Evolutionary conservation across 1,284 basidiomycete genomes (phyloP), one percentile per base, ranked within the genome.

Genomic region (Leccinum griseonigrum): DNA sequence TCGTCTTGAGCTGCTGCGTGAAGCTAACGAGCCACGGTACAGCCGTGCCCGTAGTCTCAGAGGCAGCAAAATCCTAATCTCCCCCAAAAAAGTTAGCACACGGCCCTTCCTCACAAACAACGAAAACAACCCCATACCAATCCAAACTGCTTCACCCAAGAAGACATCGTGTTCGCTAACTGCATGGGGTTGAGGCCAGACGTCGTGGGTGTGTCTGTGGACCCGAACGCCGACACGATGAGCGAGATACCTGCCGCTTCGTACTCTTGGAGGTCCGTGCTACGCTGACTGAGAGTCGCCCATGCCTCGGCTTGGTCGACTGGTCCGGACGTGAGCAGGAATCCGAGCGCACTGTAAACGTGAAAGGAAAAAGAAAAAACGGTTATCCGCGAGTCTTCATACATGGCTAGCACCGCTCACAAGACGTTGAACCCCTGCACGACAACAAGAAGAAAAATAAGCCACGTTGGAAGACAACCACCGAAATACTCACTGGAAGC

Each of bases 201-300:
- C 11, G 77, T 73, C 13, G 82, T 82, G 9, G 83, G 84, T 2
- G 64, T 60, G 8, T 67, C 66, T 16, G 61, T 67, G 16, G 68
- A 74, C 9, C 85, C 85, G 63, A 85, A 85, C 6, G 75, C 75
- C 18, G 83, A 83, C 1, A 85, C 83, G 4, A 85, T 74, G 26
- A 85, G 68, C 57, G 79, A 81, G 61, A 85, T 82, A 0, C 83
- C 83, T 11, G 83, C 83, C 14, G 78, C 77, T n/a, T 74, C 74
- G 65, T 85, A 85, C 63, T 81, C 74, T 0, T 77, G 66, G 64
- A 84, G 81, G 66, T 82, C 74, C 11, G 76, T 69, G 38, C 76
- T 66, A 18, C 83, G 76, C 53, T 81, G 67, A 22, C 71, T 67
- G 46, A 85, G 71, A 22, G 66, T 56, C 8, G 71, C 67, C 77